These are phyloP conservation scores for Waltiozyma sp. DNA, from an alignment of 1,139 yeast species.

Conservation along the genomic window DNA sequence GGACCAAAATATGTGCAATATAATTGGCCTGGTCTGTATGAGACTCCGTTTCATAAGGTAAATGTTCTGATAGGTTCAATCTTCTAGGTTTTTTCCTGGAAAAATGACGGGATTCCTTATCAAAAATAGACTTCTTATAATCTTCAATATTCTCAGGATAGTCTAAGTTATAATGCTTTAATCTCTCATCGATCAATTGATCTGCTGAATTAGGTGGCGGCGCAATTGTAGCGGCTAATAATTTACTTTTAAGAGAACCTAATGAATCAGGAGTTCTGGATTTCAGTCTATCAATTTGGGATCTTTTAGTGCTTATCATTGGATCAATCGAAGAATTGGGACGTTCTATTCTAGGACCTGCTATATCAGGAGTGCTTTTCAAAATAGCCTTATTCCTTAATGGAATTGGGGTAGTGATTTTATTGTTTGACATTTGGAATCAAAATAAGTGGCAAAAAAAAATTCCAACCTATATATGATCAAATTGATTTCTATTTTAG, in stretches of 20 bases:
- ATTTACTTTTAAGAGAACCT: slow-evolving; percentile 1
- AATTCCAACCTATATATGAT: too few relatives aligned
- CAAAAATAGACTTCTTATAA: slow-evolving; percentile 30
- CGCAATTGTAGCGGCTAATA: slow-evolving; percentile 2
- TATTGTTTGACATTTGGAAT: slow-evolving; percentile 6
- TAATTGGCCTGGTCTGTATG: slow-evolving; percentile 64
- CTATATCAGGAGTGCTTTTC: neutral
- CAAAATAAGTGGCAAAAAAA: too few relatives aligned
- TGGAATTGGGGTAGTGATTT: slow-evolving; percentile 16
- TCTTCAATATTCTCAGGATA: slow-evolving; percentile 40
- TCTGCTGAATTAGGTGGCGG: slow-evolving; percentile 9
- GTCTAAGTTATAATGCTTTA: slow-evolving; percentile 43
- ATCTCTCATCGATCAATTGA: slow-evolving; percentile 23
- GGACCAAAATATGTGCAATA: slow-evolving; percentile 66
- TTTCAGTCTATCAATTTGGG: slow-evolving; percentile 3
- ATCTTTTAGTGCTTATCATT: slow-evolving; percentile 2
- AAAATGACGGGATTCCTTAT: slow-evolving; percentile 45
- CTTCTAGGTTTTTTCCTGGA: slow-evolving; percentile 42
- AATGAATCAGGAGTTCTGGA: slow-evolving; percentile 16
- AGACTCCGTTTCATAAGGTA: slow-evolving; percentile 72
- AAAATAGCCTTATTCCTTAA: slow-evolving; percentile 9
- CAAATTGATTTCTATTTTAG: too few relatives aligned
- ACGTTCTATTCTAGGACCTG: neutral
- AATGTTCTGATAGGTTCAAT: slow-evolving; percentile 44
- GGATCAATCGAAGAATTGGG: slow-evolving; percentile 10